Evolutionary conservation across 2,329 filamentous ascomycete genomes (phyloP), one percentile per base, ranked within the genome.

Genomic region (Lomentospora prolificans): DNA sequence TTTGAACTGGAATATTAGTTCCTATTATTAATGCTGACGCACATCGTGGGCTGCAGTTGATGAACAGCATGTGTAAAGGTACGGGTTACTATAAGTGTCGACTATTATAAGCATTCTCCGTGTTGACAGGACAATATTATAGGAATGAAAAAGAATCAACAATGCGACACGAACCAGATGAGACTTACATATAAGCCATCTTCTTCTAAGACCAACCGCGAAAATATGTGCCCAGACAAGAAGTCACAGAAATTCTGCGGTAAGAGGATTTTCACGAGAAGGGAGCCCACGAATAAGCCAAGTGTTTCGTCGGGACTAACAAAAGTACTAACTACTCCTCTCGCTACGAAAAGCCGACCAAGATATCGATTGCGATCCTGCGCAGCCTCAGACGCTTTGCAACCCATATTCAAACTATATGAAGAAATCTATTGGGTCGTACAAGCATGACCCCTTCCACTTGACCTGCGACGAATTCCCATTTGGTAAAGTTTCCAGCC

Each of bases 21-120:
- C 22, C 14, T 50, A 10, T 50, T 5, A 3, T 9, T 17, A 50
- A 5, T 50, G 3, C 12, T 17, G 7, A 22, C 44, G 19, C 12
- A 50, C 3, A 14, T 2, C 19, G n/a, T 22, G 12, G n/a, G 4
- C 19, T 10, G 44, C 25, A 50, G 44, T 50, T 50, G 19, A 50
- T 50, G 44, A 27, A 50, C 44, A 50, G 44, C 44, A 50, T 50
- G 44, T 50, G 44, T n/a, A 27, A 50, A 27, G 44, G 44, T 50
- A 50, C 14, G 24, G 14, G 25, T n/a, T n/a, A n/a, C n/a, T n/a
- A n/a, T n/a, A n/a, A n/a, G n/a, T n/a, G n/a, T n/a, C n/a, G n/a
- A n/a, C n/a, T n/a, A n/a, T n/a, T n/a, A n/a, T n/a, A n/a, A n/a
- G n/a, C n/a, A n/a, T n/a, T n/a, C n/a, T n/a, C n/a, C n/a, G n/a